These are phyloP conservation scores for Rhizopogon roseolus DNA, from an alignment of 768 basidiomycete genomes.

Conservation along the genomic window DNA sequence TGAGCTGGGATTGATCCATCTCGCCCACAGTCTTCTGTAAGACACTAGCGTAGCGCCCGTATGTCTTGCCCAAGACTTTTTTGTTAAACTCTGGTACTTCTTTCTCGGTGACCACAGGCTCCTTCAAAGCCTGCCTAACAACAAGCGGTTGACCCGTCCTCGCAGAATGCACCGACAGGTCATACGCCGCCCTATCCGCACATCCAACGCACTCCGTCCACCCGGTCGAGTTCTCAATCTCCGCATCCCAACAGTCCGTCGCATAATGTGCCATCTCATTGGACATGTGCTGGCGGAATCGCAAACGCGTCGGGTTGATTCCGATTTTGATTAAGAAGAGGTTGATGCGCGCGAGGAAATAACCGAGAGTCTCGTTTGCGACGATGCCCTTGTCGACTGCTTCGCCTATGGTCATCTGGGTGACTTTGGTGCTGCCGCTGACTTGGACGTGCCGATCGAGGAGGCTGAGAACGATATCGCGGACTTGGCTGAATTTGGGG, in stretches of 20 bases:
- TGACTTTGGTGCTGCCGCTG: slow-evolving; percentile 62
- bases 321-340: slow-evolving; percentile 90
- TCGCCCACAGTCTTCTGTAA: slow-evolving; percentile 61
- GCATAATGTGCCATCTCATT: slow-evolving; percentile 99
- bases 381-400: slow-evolving; percentile 84
- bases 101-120: slow-evolving; percentile 79
- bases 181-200: slow-evolving; percentile 97
- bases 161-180: slow-evolving; percentile 83
- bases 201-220: slow-evolving; percentile 99
- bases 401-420: slow-evolving; percentile 74
- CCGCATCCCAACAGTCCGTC: slow-evolving; percentile 99
- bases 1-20: slow-evolving; percentile 62
- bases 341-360: slow-evolving; percentile 91
- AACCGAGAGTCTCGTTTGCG: slow-evolving; percentile 96
- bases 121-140: slow-evolving; percentile 81
- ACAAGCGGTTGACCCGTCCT: slow-evolving; percentile 83
- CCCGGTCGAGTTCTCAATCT: slow-evolving; percentile 79
- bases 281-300: slow-evolving; percentile 97
- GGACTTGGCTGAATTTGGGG: slow-evolving; percentile 75
- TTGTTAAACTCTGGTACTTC: slow-evolving; percentile 80
- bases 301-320: slow-evolving; percentile 73
- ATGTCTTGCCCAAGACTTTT: slow-evolving; percentile 84
- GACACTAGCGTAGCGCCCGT: slow-evolving; percentile 73
- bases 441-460: slow-evolving; percentile 83
- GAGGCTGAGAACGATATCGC: slow-evolving; percentile 67